Evolutionary conservation across 1,284 basidiomycete genomes (phyloP).

Genomic region (Ganoderma lucidum): DNA sequence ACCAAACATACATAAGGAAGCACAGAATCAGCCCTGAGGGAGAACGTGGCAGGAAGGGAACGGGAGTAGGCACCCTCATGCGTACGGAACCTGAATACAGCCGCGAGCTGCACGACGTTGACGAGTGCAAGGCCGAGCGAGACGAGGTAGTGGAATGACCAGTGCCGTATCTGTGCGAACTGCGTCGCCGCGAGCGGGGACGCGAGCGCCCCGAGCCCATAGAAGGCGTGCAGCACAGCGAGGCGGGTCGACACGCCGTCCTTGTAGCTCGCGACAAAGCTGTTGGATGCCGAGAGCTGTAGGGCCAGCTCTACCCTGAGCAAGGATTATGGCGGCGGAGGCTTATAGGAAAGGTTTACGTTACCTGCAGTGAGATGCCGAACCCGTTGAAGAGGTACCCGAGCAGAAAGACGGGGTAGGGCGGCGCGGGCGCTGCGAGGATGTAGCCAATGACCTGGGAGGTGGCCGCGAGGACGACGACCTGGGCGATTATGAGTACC

Average conservation of each 20-base stretch:
- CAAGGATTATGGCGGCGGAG: too few species aligned
- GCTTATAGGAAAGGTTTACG: background rate
- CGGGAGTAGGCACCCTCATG: background rate
- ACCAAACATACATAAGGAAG: background rate
- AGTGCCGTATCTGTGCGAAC: constrained; percentile 56
- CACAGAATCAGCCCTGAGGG: too few species aligned
- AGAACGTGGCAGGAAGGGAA: background rate
- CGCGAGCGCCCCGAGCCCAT: constrained; percentile 64
- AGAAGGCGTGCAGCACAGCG: constrained; percentile 67
- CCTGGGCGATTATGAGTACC: background rate
- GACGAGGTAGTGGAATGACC: constrained; percentile 73
- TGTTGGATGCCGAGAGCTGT: constrained; percentile 65
- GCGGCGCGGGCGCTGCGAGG: constrained; percentile 65
- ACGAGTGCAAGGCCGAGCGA: constrained; percentile 62
- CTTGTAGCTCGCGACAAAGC: constrained; percentile 58
- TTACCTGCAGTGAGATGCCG: constrained; percentile 46
- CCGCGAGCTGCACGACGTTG: constrained; percentile 52
- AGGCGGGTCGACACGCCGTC: constrained; percentile 59
- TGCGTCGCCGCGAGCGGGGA: constrained; percentile 71
- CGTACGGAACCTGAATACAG: constrained; percentile 37
- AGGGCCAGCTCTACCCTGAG: background rate
- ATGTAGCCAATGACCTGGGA: constrained; percentile 58
- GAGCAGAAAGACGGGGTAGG: constrained; percentile 72
- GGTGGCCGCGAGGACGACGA: constrained; percentile 35
- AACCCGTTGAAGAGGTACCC: constrained; percentile 69